These are phyloP conservation scores for Nakazawaea laoshanensis DNA, from an alignment of 805 yeast species.

Conservation along the genomic window DNA sequence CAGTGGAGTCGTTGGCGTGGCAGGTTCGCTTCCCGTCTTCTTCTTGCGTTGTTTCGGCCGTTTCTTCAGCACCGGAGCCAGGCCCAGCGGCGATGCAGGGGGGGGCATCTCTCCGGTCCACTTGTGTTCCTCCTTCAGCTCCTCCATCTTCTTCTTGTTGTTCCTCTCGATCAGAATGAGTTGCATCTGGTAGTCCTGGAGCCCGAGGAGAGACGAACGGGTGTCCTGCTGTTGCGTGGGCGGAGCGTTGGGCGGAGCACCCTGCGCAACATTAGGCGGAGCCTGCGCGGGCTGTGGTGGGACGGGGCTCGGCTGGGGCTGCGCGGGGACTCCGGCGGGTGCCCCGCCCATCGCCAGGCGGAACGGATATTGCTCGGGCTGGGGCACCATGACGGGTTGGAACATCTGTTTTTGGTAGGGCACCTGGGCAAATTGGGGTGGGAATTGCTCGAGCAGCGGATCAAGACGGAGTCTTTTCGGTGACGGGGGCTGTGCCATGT, in stretches of 20 bases:
- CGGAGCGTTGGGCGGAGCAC: too few species aligned
- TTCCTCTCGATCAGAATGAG: constrained; percentile 67
- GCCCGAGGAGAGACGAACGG: constrained; percentile 9
- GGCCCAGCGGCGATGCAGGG: constrained; percentile 13
- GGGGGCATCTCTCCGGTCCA: constrained; percentile 10
- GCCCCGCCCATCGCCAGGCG: too few species aligned
- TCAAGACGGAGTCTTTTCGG: too few species aligned
- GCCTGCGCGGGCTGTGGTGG: too few species aligned
- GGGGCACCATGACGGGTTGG: too few species aligned
- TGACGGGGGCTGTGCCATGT: constrained; percentile 19
- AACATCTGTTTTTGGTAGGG: too few species aligned
- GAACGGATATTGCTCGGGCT: too few species aligned
- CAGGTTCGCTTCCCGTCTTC: constrained; percentile 26
- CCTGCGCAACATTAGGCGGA: too few species aligned
- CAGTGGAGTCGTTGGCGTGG: constrained; percentile 32
- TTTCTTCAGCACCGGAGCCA: constrained; percentile 15
- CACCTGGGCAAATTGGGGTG: too few species aligned
- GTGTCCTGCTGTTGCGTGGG: too few species aligned
- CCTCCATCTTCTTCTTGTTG: constrained; percentile 59
- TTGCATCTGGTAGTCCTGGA: constrained; percentile 79
- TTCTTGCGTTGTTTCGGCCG: constrained; percentile 15
- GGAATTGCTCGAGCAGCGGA: too few species aligned
- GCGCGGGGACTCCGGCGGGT: constrained; percentile 11
- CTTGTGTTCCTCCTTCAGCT: constrained; percentile 14
- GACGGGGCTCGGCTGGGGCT: too few species aligned